These are phyloP conservation scores for Combretum micranthum DNA, from an alignment of 345 rosid species.

Conservation along the genomic window DNA sequence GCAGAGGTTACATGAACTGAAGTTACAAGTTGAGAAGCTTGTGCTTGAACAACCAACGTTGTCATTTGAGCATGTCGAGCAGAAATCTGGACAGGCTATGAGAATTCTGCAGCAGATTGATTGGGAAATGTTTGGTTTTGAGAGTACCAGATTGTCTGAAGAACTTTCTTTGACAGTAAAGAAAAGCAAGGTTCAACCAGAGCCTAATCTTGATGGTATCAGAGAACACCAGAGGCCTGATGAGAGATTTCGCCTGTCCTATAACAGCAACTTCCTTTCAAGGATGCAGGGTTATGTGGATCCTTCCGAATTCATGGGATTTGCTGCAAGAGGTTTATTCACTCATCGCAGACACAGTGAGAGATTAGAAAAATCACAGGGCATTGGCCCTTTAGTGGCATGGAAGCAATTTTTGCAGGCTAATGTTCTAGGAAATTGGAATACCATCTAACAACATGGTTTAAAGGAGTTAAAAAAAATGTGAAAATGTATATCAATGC, in stretches of 20 bases:
- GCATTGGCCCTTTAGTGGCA: constrained; percentile 34
- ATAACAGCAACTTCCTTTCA: constrained; percentile 28
- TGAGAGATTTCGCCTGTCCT: constrained; percentile 23
- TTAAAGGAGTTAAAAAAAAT: too few relatives aligned
- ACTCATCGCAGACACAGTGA: constrained; percentile 11
- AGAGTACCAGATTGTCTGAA: constrained; percentile 11
- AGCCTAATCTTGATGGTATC: not conserved
- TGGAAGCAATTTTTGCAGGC: constrained; percentile 51
- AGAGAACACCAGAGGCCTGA: constrained; percentile 11
- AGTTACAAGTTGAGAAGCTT: constrained; percentile 57
- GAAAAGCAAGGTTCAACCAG: constrained; percentile 4
- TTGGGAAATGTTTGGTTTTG: constrained; percentile 53
- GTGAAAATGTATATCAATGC: too few relatives aligned
- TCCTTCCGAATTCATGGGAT: constrained; percentile 60
- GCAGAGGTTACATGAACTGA: constrained; percentile 43
- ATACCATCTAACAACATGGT: constrained; percentile 11
- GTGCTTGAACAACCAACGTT: constrained; percentile 36
- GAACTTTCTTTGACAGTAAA: constrained; percentile 5
- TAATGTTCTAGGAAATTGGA: constrained; percentile 23
- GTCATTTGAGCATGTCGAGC: constrained; percentile 12
- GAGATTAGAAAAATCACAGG: constrained; percentile 3
- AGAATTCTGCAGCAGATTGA: constrained; percentile 41
- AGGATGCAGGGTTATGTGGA: constrained; percentile 46
- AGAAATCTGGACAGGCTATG: constrained; percentile 27
- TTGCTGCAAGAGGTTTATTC: constrained; percentile 70